phyloP scores from a whole-genome alignment of 257 asterid genomes.

The Paulownia fortunei region DNA sequence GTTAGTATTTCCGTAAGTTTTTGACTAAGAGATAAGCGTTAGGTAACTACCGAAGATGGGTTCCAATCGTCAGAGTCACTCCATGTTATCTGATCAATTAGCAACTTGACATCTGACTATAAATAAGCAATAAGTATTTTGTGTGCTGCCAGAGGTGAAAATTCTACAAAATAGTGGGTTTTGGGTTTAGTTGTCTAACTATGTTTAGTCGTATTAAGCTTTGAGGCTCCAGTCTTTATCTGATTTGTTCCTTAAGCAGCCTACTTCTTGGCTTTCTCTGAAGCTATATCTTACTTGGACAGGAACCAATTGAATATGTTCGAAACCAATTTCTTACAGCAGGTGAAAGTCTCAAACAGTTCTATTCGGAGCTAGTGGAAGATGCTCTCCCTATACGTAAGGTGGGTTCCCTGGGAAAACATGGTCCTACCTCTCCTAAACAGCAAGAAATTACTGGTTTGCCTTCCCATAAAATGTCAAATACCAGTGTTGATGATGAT shows the following conservation, averaged over 20 bases:
- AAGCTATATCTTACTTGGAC: neutral
- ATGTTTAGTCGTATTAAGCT: too few species aligned
- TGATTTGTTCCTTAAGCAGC: too few species aligned
- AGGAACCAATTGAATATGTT: constrained; percentile 22
- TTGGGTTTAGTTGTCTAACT: too few species aligned
- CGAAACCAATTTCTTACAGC: neutral
- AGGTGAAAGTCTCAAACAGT: constrained; percentile 1
- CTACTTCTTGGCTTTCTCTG: neutral
- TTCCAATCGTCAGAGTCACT: too few species aligned
- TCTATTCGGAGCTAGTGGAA: neutral
- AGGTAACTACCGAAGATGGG: too few species aligned
- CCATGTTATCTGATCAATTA: too few species aligned
- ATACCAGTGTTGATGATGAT: neutral
- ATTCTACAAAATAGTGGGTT: too few species aligned
- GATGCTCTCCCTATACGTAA: neutral
- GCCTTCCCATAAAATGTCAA: neutral
- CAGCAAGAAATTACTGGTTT: neutral
- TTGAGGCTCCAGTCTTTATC: too few species aligned
- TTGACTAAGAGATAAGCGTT: neutral
- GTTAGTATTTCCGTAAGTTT: neutral
- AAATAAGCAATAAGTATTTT: too few species aligned
- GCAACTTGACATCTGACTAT: too few species aligned
- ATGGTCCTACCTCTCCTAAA: neutral
- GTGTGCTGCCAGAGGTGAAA: too few species aligned
- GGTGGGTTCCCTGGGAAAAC: neutral